phyloP scores from a whole-genome alignment of 805 yeast genomes.

The Tetrapisispora phaffii region DNA sequence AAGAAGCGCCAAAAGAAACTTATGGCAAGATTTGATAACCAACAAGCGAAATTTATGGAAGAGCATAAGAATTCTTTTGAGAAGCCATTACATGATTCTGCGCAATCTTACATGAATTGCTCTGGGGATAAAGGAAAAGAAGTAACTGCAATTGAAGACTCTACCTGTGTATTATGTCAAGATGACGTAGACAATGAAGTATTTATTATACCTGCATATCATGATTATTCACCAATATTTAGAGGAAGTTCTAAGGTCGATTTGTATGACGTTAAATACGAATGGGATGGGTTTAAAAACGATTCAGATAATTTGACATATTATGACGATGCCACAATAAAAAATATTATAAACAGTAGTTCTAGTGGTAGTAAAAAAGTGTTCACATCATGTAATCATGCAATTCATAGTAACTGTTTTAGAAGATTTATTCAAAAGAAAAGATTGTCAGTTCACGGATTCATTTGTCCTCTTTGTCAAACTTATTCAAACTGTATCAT shows the following conservation, averaged over 20 bases:
- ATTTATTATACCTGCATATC: slow-evolving; percentile 51
- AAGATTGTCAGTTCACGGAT: slow-evolving; percentile 49
- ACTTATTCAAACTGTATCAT: slow-evolving; percentile 39
- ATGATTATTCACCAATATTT: slow-evolving; percentile 37
- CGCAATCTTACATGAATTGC: not conserved
- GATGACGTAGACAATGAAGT: slow-evolving; percentile 39
- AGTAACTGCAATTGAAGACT: slow-evolving; percentile 11
- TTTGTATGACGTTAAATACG: slow-evolving; percentile 21
- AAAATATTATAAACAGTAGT: slow-evolving; percentile 13
- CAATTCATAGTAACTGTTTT: slow-evolving; percentile 79
- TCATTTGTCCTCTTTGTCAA: slow-evolving; percentile 90
- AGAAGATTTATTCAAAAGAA: slow-evolving; percentile 55
- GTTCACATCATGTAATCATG: slow-evolving; percentile 84
- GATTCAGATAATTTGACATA: slow-evolving; percentile 17
- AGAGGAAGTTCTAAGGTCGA: slow-evolving; percentile 32
- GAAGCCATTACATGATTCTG: not conserved
- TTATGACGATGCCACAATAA: slow-evolving; percentile 13
- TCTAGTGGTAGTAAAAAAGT: slow-evolving; percentile 24
- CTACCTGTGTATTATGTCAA: slow-evolving; percentile 52
- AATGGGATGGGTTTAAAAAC: slow-evolving; percentile 25
- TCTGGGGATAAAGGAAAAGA: not conserved
- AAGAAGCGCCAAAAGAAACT: slow-evolving; percentile 52
- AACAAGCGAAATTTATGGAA: slow-evolving; percentile 65
- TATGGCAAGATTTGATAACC: slow-evolving; percentile 53
- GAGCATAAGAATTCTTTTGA: slow-evolving; percentile 29